A percentile compares a stretch with the other conserved stretches of the same genome.
phyloP scores from a whole-genome alignment of 495 filamentous ascomycete species.

The Neurospora africana region DNA sequence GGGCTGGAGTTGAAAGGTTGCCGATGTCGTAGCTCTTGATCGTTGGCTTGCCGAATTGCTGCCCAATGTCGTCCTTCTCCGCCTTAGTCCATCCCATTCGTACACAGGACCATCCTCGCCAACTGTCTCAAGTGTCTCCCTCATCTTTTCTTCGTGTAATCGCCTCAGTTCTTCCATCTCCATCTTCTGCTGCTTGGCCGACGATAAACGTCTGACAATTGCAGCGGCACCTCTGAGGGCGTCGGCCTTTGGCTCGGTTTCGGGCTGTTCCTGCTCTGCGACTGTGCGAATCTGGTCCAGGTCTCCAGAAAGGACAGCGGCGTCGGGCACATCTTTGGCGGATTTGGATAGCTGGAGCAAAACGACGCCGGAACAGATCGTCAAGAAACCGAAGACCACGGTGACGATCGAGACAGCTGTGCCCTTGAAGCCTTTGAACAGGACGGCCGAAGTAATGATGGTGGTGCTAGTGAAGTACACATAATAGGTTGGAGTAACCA shows the following conservation, averaged over 20 bases:
- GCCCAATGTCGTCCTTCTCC: slow-evolving; percentile 63
- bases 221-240: slow-evolving; percentile 88
- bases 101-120: slow-evolving; percentile 54
- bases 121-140: slow-evolving; percentile 62
- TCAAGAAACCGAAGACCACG: slow-evolving; percentile 85
- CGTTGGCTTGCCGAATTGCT: slow-evolving; percentile 18
- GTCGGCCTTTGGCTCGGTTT: slow-evolving; percentile 91
- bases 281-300: slow-evolving; percentile 92
- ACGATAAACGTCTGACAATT: slow-evolving; percentile 75
- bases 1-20: slow-evolving; percentile 26
- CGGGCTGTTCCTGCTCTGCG: slow-evolving; percentile 86
- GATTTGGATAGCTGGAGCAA: slow-evolving; percentile 95
- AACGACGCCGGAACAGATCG: slow-evolving; percentile 94
- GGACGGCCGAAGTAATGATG: slow-evolving; percentile 82
- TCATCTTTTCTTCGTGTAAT: slow-evolving; percentile 63
- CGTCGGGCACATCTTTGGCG: slow-evolving; percentile 90
- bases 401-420: slow-evolving; percentile 70
- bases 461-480: slow-evolving; percentile 95
- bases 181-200: slow-evolving; percentile 61
- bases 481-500: slow-evolving; percentile 97
- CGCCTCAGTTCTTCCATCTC: slow-evolving; percentile 73
- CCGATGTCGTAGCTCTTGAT: slow-evolving; percentile 26
- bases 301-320: slow-evolving; percentile 86
- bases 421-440: slow-evolving; percentile 93
- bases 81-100: slow-evolving; percentile 89